Conservation (phyloP, 2,329 filamentous ascomycete species). For the Penicillium brevicompactum region DNA sequence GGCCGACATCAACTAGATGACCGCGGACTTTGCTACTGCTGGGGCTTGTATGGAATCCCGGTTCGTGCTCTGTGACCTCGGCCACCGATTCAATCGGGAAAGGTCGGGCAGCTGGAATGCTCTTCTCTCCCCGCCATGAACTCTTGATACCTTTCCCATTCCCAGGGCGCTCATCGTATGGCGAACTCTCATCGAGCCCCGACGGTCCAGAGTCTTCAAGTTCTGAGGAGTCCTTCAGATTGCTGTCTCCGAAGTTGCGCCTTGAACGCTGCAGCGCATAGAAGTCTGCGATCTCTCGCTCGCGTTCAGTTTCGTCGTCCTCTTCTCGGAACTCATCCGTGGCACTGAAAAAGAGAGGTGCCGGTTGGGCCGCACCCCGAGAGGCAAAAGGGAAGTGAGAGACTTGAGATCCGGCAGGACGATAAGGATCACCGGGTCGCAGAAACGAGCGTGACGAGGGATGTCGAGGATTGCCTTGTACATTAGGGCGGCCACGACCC, state of each 20-base stretch:
- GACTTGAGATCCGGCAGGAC: slow-evolving; percentile 69
- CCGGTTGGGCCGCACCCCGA: slow-evolving; percentile 73
- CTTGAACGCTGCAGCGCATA: slow-evolving; percentile 89
- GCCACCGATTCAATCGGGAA: slow-evolving; percentile 36
- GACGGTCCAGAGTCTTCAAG: slow-evolving; percentile 69
- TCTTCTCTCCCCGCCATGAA: slow-evolving; percentile 57
- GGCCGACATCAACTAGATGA: slow-evolving; percentile 80
- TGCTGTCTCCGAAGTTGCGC: slow-evolving; percentile 81
- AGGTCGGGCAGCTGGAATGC: slow-evolving; percentile 42
- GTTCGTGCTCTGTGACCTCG: slow-evolving; percentile 41
- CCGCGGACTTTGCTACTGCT: slow-evolving; percentile 61
- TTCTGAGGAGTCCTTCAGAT: slow-evolving; percentile 82
- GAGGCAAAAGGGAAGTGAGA: slow-evolving; percentile 78
- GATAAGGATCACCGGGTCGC: slow-evolving; percentile 74
- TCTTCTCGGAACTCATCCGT: slow-evolving; percentile 90
- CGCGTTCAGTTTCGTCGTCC: slow-evolving; percentile 88
- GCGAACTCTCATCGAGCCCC: slow-evolving; percentile 52
- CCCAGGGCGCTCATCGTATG: slow-evolving; percentile 39
- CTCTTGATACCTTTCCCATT: slow-evolving; percentile 56
- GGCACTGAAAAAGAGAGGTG: slow-evolving; percentile 91
- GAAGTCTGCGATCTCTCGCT: slow-evolving; percentile 89
- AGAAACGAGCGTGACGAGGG: slow-evolving; percentile 53
- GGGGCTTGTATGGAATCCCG: slow-evolving; percentile 31
- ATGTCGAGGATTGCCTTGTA: slow-evolving; percentile 50
- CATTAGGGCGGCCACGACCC: slow-evolving; percentile 52